Base-by-base conservation (phyloP, 306 rosid genomes). In the Calophaca sinica region DNA sequence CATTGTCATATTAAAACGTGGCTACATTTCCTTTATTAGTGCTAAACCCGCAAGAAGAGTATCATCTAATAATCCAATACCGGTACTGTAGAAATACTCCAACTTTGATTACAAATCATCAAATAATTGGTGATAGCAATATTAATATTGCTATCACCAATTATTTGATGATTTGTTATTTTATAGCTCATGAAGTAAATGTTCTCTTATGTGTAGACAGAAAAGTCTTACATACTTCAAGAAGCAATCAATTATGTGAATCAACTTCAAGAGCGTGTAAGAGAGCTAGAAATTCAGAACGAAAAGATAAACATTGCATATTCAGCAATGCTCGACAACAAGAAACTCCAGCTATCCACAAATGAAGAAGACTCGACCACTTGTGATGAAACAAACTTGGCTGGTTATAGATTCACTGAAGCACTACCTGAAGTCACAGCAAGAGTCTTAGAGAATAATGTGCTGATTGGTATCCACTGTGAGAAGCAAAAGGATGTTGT, bases 221-320 rank as follows among this genome's bases (percentile, higher is more conserved):
- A 70, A 61, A 70, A 70, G 61, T 60, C 52, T 42, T 53, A 58
- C 5, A 54, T 70, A 53, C 75, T 70, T 70, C 39, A 53, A 20
- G 75, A 54, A 70, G 64, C 75, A 1, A 70, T 42, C 12, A 53
- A 54, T 9, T 54, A 70, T n/a, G 29, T 70, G 53, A 53, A 70
- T 5, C 52, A 54, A 29, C 64, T 70, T 70, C 64, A 54, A 70
- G 75, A 70, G 4, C 64, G 53, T 5, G 64, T 70, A 26, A 70
- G 12, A 38, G 75, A 53, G 9, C 64, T 70, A 38, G 75, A 70
- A 45, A 70, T 8, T 5, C 28, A 70, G 9, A 70, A 70, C 8
- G 46, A 42, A 12, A 70, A 57, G 14, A 57, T 57, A 57, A 57
- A 9, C 26, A 53, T 53, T 29, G 62, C 62, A 9, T 29, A 57